Percentiles rank a stretch among this genome's conserved stretches.
These are phyloP conservation scores for Cubamyces sp. DNA, from an alignment of 768 basidiomycete species.

Conservation along the genomic window DNA sequence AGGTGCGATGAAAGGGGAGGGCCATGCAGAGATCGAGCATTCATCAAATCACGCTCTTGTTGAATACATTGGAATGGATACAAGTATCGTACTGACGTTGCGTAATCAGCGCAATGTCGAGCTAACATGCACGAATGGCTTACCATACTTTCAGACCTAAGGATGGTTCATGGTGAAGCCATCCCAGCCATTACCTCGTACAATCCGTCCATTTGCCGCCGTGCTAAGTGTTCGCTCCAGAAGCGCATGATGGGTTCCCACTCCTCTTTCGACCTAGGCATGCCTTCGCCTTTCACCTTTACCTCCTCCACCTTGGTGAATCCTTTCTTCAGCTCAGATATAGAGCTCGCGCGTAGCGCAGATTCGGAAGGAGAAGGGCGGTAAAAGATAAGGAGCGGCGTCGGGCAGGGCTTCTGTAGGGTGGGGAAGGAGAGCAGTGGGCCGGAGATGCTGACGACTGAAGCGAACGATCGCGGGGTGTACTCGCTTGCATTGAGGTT, in stretches of 20 bases:
- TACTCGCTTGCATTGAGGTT: neutral
- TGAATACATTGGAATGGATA: too few species aligned
- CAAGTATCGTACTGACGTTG: too few species aligned
- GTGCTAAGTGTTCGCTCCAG: constrained; percentile 73
- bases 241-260: constrained; percentile 88
- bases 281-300: constrained; percentile 55
- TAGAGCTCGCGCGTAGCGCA: constrained; percentile 47
- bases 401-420: constrained; percentile 50
- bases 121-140: too few species aligned
- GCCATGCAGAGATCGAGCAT: too few species aligned
- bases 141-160: neutral
- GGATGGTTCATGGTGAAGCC: constrained; percentile 13
- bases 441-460: constrained; percentile 70
- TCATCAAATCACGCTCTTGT: too few species aligned
- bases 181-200: constrained; percentile 65
- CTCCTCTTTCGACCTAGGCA: constrained; percentile 77
- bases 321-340: constrained; percentile 63
- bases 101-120: too few species aligned
- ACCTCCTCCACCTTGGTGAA: constrained; percentile 56
- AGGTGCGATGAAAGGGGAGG: too few species aligned
- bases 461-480: constrained; percentile 51
- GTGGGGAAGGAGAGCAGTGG: constrained; percentile 83
- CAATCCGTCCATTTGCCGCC: constrained; percentile 59
- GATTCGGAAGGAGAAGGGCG: constrained; percentile 52
- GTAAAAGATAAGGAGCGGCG: constrained; percentile 64